Conservation (phyloP, 768 basidiomycete genomes). For the Boletus coccyginus region DNA sequence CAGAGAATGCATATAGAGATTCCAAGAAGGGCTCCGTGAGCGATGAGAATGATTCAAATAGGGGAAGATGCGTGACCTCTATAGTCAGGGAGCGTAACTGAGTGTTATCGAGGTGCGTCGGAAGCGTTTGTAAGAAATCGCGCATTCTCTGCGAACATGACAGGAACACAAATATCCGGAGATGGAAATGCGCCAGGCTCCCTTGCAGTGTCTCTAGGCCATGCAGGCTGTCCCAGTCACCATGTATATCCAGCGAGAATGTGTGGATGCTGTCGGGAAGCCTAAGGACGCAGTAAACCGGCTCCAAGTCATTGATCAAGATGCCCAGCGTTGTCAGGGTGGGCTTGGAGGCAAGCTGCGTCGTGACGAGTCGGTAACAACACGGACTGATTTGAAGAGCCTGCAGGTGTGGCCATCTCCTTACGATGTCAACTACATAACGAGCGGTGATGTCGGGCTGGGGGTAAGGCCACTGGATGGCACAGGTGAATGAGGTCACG, state of each 20-base stretch:
- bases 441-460: too few species aligned
- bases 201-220: too few species aligned
- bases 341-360: background rate
- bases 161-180: background rate
- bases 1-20: conserved; percentile 6
- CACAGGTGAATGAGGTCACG: background rate
- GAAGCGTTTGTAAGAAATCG: background rate
- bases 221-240: too few species aligned
- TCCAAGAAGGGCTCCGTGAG: conserved; percentile 2
- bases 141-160: too few species aligned
- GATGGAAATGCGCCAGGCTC: background rate
- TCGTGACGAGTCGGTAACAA: background rate
- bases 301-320: accelerated
- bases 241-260: background rate
- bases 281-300: background rate
- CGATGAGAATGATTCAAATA: background rate
- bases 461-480: too few species aligned
- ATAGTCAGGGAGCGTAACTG: background rate
- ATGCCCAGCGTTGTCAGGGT: background rate
- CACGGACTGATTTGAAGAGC: background rate
- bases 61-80: too few species aligned
- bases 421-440: background rate
- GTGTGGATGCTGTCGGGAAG: background rate
- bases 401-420: background rate
- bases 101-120: background rate